Conservation (phyloP, 257 asterid species). For the Anisodus acutangulus region DNA sequence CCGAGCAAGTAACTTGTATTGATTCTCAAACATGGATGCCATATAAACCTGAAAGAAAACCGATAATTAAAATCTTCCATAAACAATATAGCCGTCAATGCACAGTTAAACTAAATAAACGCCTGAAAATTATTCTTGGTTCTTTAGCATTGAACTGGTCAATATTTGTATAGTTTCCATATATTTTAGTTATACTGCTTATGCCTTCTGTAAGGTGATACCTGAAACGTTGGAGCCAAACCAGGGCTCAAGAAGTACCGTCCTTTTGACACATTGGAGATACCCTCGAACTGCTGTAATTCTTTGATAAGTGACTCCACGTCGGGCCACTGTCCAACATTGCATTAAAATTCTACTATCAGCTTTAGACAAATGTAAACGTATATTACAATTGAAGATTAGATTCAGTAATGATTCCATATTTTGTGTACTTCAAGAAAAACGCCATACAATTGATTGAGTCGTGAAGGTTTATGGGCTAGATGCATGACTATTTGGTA, state of each 20-base stretch:
- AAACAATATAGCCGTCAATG: neutral
- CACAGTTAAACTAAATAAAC: neutral
- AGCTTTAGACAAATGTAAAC: neutral
- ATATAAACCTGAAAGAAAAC: constrained; percentile 66
- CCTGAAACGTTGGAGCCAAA: constrained; percentile 98
- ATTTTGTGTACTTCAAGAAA: neutral
- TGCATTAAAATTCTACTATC: neutral
- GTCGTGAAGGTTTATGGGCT: neutral
- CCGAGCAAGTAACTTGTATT: constrained; percentile 94
- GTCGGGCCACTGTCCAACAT: constrained; percentile 70
- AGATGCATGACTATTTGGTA: too few species aligned
- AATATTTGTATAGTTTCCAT: too few species aligned
- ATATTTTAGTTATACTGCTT: neutral
- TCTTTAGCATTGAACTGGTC: too few species aligned
- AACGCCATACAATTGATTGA: neutral
- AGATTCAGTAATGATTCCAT: neutral
- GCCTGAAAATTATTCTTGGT: too few species aligned
- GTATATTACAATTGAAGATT: neutral
- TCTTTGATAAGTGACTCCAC: constrained; percentile 85
- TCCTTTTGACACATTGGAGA: constrained; percentile 83
- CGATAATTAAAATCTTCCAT: neutral
- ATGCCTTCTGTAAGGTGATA: constrained; percentile 25
- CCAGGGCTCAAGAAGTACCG: constrained; percentile 91
- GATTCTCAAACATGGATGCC: constrained; percentile 84
- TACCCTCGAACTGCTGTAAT: constrained; percentile 65